These are phyloP conservation scores for Trichoderma koningii DNA, from an alignment of 2,329 filamentous ascomycete species.

Conservation along the genomic window DNA sequence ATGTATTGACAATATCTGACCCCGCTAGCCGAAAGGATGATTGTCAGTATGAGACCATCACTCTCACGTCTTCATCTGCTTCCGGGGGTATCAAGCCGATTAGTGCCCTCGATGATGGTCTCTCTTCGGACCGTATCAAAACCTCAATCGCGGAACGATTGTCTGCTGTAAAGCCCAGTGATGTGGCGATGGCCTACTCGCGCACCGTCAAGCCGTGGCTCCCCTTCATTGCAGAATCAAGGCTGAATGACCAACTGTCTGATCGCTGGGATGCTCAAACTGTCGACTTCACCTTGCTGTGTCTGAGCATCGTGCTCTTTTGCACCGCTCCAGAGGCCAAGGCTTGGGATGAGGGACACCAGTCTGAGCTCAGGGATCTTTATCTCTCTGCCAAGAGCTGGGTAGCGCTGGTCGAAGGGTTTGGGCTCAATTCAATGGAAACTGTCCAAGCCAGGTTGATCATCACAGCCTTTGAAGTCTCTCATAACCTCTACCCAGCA, in stretches of 20 bases:
- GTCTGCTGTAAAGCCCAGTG: neutral
- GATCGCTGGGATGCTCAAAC: neutral
- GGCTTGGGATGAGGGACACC: neutral
- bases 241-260: neutral
- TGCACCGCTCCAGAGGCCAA: neutral
- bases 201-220: neutral
- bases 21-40: neutral
- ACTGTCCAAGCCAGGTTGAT: neutral
- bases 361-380: neutral
- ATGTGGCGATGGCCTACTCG: neutral
- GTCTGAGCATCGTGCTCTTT: neutral
- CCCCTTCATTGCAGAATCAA: neutral
- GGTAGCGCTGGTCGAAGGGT: slow-evolving; percentile 2
- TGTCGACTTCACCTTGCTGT: slow-evolving; percentile 1
- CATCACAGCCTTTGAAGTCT: neutral
- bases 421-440: slow-evolving; percentile 3
- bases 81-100: neutral
- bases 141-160: neutral
- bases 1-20: neutral
- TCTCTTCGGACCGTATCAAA: neutral
- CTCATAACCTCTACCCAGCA: neutral
- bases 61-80: neutral
- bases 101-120: neutral
- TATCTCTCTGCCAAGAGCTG: slow-evolving; percentile 5
- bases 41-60: slow-evolving; percentile 10